Evolutionary conservation across 495 filamentous ascomycete genomes (phyloP).

Genomic region (Xylaria venustula): DNA sequence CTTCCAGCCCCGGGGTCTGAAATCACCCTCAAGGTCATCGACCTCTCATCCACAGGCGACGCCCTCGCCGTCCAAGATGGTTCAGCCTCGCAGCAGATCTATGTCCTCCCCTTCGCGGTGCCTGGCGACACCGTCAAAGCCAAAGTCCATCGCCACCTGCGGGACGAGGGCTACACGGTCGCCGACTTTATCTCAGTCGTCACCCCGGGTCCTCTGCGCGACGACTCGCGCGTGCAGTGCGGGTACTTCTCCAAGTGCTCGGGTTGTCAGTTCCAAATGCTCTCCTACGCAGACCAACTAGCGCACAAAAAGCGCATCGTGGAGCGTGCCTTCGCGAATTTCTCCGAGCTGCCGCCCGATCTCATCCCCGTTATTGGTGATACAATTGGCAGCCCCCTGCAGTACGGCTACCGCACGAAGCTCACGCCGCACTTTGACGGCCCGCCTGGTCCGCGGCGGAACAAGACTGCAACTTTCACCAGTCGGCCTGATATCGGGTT

Average conservation of each 20-base stretch:
- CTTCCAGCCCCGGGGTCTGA: conserved; percentile 70
- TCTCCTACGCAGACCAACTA: conserved; percentile 84
- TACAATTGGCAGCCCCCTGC: conserved; percentile 83
- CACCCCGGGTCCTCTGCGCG: conserved; percentile 67
- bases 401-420: conserved; percentile 95
- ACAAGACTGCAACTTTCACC: conserved; percentile 41
- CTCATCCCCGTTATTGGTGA: conserved; percentile 73
- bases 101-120: conserved; percentile 79
- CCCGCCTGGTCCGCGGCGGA: conserved; percentile 46
- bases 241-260: conserved; percentile 84
- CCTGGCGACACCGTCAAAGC: conserved; percentile 80
- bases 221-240: conserved; percentile 75
- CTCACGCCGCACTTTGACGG: conserved; percentile 92
- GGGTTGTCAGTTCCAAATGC: conserved; percentile 97
- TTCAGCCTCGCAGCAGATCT: conserved; percentile 61
- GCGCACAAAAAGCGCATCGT: conserved; percentile 80
- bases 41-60: conserved; percentile 88
- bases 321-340: conserved; percentile 88
- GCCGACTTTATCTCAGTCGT: conserved; percentile 81
- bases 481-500: conserved; percentile 85
- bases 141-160: conserved; percentile 71
- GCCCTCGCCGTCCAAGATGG: conserved; percentile 68
- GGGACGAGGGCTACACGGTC: conserved; percentile 59
- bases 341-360: conserved; percentile 75
- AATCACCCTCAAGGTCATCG: conserved; percentile 71